phyloP scores from a whole-genome alignment of 306 rosid species.

The Gleditsia sinensis region DNA sequence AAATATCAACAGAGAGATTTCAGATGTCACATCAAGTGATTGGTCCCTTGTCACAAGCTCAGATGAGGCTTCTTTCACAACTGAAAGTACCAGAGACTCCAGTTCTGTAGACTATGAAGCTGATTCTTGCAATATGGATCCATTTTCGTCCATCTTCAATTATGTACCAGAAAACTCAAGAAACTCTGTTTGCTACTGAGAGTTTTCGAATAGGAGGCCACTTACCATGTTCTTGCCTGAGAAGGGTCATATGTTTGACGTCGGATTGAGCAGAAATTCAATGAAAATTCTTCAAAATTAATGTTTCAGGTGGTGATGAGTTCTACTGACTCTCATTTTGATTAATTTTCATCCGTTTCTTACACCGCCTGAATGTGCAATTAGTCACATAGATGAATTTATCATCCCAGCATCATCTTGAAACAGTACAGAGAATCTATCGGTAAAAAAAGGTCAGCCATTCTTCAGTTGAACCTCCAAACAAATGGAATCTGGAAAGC shows the following conservation, averaged over 20 bases:
- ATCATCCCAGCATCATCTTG: slow-evolving; percentile 41
- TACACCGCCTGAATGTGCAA: no score
- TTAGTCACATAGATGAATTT: no score
- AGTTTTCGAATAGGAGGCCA: slow-evolving; percentile 48
- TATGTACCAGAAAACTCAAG: slow-evolving; percentile 52
- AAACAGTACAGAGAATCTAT: slow-evolving; percentile 40
- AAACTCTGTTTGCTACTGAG: slow-evolving; percentile 29
- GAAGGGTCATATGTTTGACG: slow-evolving; percentile 39
- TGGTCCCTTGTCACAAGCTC: slow-evolving; percentile 82
- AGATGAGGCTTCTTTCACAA: slow-evolving; percentile 81
- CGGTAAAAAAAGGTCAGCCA: slow-evolving; percentile 36
- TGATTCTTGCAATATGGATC: slow-evolving; percentile 59
- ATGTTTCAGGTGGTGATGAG: no score
- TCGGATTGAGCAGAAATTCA: no score
- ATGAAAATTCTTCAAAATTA: no score
- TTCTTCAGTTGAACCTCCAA: slow-evolving; percentile 39
- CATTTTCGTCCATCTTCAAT: slow-evolving; percentile 57
- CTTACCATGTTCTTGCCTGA: slow-evolving; percentile 50
- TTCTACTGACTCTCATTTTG: no score
- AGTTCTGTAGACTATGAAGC: slow-evolving; percentile 70
- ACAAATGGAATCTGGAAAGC: slow-evolving; percentile 41
- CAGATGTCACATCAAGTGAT: slow-evolving; percentile 73
- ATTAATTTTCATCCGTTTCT: no score
- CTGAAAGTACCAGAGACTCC: slow-evolving; percentile 79
- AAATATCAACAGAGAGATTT: slow-evolving; percentile 44